These are phyloP conservation scores for Blastobotrys terrestris DNA, from an alignment of 805 yeast species.

Conservation along the genomic window DNA sequence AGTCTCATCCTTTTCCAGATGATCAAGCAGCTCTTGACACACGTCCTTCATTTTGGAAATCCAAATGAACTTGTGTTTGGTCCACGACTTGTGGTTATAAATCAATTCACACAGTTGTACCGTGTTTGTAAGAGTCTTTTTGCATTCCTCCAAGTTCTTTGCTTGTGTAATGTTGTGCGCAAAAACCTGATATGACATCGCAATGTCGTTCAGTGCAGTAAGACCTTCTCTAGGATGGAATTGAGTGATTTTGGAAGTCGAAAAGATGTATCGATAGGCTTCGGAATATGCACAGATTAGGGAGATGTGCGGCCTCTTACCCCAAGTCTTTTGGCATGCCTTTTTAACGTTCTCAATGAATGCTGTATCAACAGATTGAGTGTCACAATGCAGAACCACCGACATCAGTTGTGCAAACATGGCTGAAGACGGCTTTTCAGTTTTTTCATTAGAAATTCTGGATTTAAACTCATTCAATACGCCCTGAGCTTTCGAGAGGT, in stretches of 20 bases:
- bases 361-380: neutral
- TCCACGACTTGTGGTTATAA: constrained; percentile 8
- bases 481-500: neutral
- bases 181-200: constrained; percentile 7
- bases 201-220: constrained; percentile 7
- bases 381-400: neutral
- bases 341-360: constrained; percentile 1
- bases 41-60: constrained; percentile 5
- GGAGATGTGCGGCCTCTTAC: constrained; percentile 3
- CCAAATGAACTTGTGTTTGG: constrained; percentile 10
- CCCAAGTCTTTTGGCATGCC: constrained; percentile 4
- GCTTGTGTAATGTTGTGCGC: constrained; percentile 1
- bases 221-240: constrained; percentile 9
- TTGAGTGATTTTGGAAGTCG: neutral
- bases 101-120: constrained; percentile 1
- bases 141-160: constrained; percentile 3
- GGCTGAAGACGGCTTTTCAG: neutral
- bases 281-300: constrained; percentile 1
- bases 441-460: neutral
- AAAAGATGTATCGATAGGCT: neutral
- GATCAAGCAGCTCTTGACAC: neutral
- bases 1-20: neutral
- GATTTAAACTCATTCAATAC: neutral
- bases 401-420: constrained; percentile 2
- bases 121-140: neutral